phyloP scores from a whole-genome alignment of 768 basidiomycete species.

The Psilocybe sp. region DNA sequence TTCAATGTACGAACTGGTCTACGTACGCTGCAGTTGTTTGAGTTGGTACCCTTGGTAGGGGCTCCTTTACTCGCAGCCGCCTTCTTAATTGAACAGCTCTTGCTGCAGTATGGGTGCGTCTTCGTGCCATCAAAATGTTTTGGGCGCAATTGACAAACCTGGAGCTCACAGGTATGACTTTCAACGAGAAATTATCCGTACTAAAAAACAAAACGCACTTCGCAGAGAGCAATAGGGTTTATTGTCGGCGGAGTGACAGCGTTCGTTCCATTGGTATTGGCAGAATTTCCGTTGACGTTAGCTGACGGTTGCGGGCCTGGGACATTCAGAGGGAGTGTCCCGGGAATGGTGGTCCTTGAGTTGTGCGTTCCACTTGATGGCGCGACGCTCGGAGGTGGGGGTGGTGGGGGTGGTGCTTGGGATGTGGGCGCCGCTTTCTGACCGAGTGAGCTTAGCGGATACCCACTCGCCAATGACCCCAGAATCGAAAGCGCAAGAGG shows the following conservation, averaged over 20 bases:
- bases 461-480: conserved; percentile 31
- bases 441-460: conserved; percentile 20
- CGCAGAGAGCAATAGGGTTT: conserved; percentile 40
- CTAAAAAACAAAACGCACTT: conserved; percentile 33
- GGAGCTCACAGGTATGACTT: conserved; percentile 4
- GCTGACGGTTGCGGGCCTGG: conserved; percentile 24
- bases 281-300: conserved; percentile 18
- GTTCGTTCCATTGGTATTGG: conserved; percentile 6
- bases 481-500: conserved; percentile 45
- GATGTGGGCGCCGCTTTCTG: conserved; percentile 25
- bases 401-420: conserved; percentile 9
- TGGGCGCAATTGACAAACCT: conserved; percentile 56
- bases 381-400: conserved; percentile 19
- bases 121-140: conserved; percentile 55
- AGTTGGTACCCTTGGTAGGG: conserved; percentile 21
- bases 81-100: conserved; percentile 52
- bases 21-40: conserved; percentile 51
- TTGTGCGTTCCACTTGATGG: conserved; percentile 23
- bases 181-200: conserved; percentile 1
- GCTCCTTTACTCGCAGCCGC: conserved; percentile 23
- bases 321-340: conserved; percentile 29
- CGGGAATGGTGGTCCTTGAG: conserved; percentile 19
- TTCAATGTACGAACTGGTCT: conserved; percentile 8
- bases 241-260: conserved; percentile 25
- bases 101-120: conserved; percentile 58